A percentile compares a stretch with the other conserved stretches of the same genome.
Conservation (phyloP, 805 yeast species). For the Cyberlindnera galapagoensis region DNA sequence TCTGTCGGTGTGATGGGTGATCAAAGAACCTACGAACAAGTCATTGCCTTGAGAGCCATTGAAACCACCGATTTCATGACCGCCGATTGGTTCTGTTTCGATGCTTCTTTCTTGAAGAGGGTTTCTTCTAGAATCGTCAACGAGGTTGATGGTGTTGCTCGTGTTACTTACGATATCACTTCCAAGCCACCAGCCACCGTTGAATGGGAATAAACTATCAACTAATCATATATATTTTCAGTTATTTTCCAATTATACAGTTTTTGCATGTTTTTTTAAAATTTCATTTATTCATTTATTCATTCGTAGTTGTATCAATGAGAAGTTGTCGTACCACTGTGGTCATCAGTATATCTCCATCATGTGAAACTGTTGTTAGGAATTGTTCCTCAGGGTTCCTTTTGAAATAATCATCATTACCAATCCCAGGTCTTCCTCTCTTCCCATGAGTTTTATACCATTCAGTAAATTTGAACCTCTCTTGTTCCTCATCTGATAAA, state of each 20-base stretch:
- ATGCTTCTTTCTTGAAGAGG: constrained; percentile 82
- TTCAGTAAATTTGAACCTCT: constrained; percentile 43
- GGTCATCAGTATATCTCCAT: constrained; percentile 51
- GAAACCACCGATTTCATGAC: constrained; percentile 99
- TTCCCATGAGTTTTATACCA: constrained; percentile 47
- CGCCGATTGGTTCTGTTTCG: constrained; percentile 97
- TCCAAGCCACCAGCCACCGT: constrained; percentile 99
- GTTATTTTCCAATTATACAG: no score
- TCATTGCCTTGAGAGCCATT: constrained; percentile 96
- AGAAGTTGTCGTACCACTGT: constrained; percentile 39
- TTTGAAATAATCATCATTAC: constrained; percentile 26
- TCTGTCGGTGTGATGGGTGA: constrained; percentile 99
- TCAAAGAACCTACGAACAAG: constrained; percentile 98
- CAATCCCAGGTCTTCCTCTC: constrained; percentile 40
- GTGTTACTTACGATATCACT: constrained; percentile 97
- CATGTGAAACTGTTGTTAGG: constrained; percentile 56
- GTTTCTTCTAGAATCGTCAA: constrained; percentile 96
- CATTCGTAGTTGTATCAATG: background rate
- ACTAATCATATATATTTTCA: background rate
- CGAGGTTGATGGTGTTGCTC: constrained; percentile 98
- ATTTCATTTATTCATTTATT: constrained; percentile 2
- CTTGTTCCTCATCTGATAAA: constrained; percentile 42
- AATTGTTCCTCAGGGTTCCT: constrained; percentile 37
- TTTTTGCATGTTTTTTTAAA: constrained; percentile 5
- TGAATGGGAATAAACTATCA: constrained; percentile 79